phyloP scores from a whole-genome alignment of 352 stramenopile species.

The Phytophthora crassamura region DNA sequence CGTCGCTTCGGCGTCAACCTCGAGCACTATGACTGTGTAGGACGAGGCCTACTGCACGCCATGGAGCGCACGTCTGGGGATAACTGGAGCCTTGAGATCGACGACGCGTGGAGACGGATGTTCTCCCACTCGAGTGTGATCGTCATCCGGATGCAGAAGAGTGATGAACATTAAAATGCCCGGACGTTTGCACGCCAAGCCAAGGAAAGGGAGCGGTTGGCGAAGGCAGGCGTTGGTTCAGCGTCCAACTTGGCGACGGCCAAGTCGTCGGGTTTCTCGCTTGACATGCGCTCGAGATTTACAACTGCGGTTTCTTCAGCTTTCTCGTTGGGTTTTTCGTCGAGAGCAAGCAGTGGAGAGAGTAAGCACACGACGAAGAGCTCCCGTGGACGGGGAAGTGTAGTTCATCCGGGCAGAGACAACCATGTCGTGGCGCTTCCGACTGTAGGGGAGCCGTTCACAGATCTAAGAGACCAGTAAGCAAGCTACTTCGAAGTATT shows the following conservation, averaged over 20 bases:
- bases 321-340: neutral
- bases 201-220: conserved; percentile 31
- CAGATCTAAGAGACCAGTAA: neutral
- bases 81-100: conserved; percentile 48
- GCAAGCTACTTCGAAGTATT: no score
- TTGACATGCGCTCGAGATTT: neutral
- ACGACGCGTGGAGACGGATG: conserved; percentile 49
- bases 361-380: conserved; percentile 1
- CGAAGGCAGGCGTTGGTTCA: conserved; percentile 13
- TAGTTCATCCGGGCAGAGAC: neutral
- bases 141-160: conserved; percentile 45
- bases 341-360: neutral
- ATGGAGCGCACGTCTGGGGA: conserved; percentile 49
- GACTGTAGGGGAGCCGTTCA: neutral
- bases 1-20: conserved; percentile 57
- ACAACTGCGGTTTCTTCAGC: neutral
- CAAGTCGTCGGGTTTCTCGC: neutral
- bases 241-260: neutral
- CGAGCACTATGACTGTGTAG: conserved; percentile 52
- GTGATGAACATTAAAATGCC: conserved; percentile 30
- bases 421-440: neutral
- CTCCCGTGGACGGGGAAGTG: neutral
- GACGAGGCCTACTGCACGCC: conserved; percentile 44
- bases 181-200: conserved; percentile 8
- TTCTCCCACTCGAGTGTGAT: conserved; percentile 55